These are phyloP conservation scores for Ogataea ramenticola DNA, from an alignment of 805 yeast genomes.

Conservation along the genomic window DNA sequence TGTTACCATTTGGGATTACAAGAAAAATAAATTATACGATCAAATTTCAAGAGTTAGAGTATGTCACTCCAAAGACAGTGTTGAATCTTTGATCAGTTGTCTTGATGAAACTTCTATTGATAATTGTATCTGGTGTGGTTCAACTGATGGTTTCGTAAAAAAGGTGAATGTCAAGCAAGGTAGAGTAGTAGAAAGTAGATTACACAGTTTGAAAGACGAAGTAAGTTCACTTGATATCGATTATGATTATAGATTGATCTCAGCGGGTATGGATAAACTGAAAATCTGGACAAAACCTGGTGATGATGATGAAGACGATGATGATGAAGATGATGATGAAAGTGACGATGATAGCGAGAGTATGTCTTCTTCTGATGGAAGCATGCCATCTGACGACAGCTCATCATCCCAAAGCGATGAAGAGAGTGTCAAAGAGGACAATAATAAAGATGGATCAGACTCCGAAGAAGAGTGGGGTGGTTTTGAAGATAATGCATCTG, in stretches of 20 bases:
- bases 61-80: constrained; percentile 40
- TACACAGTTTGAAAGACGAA: constrained; percentile 67
- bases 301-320: constrained; percentile 16
- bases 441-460: constrained; percentile 6
- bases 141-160: constrained; percentile 66
- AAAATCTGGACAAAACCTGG: constrained; percentile 59
- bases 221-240: constrained; percentile 75
- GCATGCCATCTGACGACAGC: no score
- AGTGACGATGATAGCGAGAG: background rate
- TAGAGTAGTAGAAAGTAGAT: constrained; percentile 54
- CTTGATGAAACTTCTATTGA: constrained; percentile 42
- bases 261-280: constrained; percentile 78
- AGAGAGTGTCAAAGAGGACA: constrained; percentile 6
- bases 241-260: constrained; percentile 66
- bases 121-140: constrained; percentile 67
- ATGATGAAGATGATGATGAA: constrained; percentile 17
- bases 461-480: constrained; percentile 11
- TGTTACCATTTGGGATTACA: constrained; percentile 77
- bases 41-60: constrained; percentile 74
- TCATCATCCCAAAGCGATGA: background rate
- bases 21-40: constrained; percentile 61
- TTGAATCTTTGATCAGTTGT: constrained; percentile 61
- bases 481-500: constrained; percentile 1
- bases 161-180: constrained; percentile 62
- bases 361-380: no score